Conservation (phyloP, 2,329 filamentous ascomycete species). For the Sordariomycetes sp. region DNA sequence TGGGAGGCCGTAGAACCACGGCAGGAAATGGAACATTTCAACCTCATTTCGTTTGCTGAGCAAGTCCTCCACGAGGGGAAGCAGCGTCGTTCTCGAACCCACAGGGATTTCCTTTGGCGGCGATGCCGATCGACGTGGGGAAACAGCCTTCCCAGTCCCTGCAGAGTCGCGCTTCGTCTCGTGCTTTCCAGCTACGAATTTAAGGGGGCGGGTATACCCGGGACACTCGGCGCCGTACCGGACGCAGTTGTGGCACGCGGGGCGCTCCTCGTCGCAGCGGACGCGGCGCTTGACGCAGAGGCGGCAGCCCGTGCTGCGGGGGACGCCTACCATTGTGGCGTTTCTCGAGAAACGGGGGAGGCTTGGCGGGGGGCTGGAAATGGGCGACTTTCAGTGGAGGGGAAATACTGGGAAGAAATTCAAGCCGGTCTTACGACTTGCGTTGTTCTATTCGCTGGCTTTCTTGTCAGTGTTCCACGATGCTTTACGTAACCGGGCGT, state of each 20-base stretch:
- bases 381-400: no score
- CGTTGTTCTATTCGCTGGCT: no score
- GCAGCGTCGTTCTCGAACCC: constrained; percentile 1
- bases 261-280: constrained; percentile 33
- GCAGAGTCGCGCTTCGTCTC: constrained; percentile 14
- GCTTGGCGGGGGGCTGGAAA: no score
- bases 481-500: no score
- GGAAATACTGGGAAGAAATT: no score
- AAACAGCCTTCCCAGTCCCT: background rate
- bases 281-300: constrained; percentile 28
- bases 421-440: no score
- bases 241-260: constrained; percentile 26
- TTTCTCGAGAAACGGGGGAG: no score
- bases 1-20: constrained; percentile 14
- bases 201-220: constrained; percentile 24
- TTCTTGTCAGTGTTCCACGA: no score
- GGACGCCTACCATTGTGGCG: constrained; percentile 10
- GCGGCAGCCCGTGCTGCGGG: constrained; percentile 18
- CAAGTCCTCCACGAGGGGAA: constrained; percentile 1
- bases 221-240: constrained; percentile 25
- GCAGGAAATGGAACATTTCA: constrained; percentile 9
- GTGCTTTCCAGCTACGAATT: constrained; percentile 29
- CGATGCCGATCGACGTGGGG: background rate
- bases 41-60: background rate
- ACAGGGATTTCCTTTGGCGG: background rate